phyloP scores from a whole-genome alignment of 345 rosid genomes.

The Arabidopsis arenosa region DNA sequence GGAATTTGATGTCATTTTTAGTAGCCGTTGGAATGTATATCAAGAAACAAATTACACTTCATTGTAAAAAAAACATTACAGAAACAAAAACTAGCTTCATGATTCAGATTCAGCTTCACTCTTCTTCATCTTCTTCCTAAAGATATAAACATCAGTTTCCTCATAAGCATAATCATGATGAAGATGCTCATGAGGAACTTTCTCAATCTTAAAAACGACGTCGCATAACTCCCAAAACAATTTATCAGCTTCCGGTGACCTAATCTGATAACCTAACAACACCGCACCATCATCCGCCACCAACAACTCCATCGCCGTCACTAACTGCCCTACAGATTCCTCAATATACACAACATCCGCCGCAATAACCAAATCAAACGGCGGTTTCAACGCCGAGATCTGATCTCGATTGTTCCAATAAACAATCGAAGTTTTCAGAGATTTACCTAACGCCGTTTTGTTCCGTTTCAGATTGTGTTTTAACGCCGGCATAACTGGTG shows the following conservation, averaged over 20 bases:
- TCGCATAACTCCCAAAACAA: slow-evolving; percentile 80
- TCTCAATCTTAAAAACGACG: slow-evolving; percentile 67
- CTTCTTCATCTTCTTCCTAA: slow-evolving; percentile 63
- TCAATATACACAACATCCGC: slow-evolving; percentile 90
- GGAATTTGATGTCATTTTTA: too few species aligned
- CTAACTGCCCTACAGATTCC: slow-evolving; percentile 64
- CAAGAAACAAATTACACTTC: background rate
- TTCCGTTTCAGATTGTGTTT: slow-evolving; percentile 92
- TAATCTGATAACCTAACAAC: slow-evolving; percentile 77
- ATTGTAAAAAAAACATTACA: background rate
- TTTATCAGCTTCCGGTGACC: slow-evolving; percentile 88
- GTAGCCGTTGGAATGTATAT: too few species aligned
- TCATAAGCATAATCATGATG: slow-evolving; percentile 84
- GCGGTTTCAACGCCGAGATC: slow-evolving; percentile 67
- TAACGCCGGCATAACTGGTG: slow-evolving; percentile 91
- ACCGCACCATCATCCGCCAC: slow-evolving; percentile 78
- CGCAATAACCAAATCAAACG: slow-evolving; percentile 81
- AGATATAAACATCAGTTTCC: slow-evolving; percentile 77
- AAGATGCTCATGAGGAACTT: slow-evolving; percentile 80
- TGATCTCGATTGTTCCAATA: slow-evolving; percentile 76
- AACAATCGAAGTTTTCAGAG: slow-evolving; percentile 61
- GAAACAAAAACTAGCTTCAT: background rate
- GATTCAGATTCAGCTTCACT: slow-evolving; percentile 18
- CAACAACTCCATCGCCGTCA: slow-evolving; percentile 69
- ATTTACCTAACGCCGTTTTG: slow-evolving; percentile 68